Evolutionary conservation across 1,139 yeast species (phyloP), one percentile per base, ranked within the genome.

Genomic region (Geotrichum klebahnii): DNA sequence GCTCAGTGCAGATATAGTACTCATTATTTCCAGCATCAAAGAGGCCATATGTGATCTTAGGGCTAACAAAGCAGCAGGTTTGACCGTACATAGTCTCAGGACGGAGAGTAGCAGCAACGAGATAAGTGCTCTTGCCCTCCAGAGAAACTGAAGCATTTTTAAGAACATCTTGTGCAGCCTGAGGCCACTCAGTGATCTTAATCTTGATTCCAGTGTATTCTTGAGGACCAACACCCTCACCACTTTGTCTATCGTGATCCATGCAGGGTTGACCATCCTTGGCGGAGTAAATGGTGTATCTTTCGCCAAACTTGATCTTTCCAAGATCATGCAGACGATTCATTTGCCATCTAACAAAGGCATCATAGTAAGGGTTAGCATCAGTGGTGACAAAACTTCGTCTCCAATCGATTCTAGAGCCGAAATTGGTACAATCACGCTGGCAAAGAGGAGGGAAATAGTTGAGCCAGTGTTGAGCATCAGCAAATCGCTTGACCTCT

Each of bases 21-120:
- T 71, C 75, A 59, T 79, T 79, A 60, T 85, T 81, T 56, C 95
- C 95, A 52, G 90, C 95, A 66, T 88, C 87, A 67, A 86, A 94
- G 48, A 92, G 70, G 66, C 98, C 98, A 65, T 94, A 92, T 50
- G 79, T 80, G 62, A 92, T 86, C 74, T 87, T 89, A 64, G 97
- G 97, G 44, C 96, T 87, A 29, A 92, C 97, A 64, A 92, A 94
- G 77, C 97, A 90, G 76, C 96, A 87, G 2, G 96, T 85, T 75
- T 94, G 98, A 58, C 97, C 98, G 65, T 90, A 90, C 97, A 94
- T 88, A 60, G 99, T 92, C 74, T 92, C 99, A 34, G 99, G 97
- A 74, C 99, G 84, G 63, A 94, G 80, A 60, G 98, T 92, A 34
- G 98, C 98, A 55, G 99, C 98, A 50, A 94, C 89, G 57, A 92